Evolutionary conservation across 768 basidiomycete species (phyloP).

Genomic region (Hebeloma cylindrosporum): DNA sequence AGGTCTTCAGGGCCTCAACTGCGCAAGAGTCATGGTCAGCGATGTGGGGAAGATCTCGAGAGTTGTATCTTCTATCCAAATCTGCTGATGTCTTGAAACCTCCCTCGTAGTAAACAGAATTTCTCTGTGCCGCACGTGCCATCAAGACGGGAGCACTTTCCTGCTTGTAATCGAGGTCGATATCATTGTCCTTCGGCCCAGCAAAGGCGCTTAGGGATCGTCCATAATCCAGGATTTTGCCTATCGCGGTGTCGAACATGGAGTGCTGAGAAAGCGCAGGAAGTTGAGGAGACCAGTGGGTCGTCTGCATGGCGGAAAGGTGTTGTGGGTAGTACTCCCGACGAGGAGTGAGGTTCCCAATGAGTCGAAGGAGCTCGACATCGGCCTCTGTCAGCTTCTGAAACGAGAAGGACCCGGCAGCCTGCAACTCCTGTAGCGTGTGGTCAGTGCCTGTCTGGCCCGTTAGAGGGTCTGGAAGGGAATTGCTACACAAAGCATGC

Average conservation of each 20-base stretch:
- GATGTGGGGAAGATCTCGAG: conserved; percentile 13
- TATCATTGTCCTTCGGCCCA: too few species aligned
- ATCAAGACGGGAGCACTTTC: conserved; percentile 10
- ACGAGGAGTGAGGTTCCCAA: conserved; percentile 33
- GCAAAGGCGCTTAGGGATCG: conserved; percentile 11
- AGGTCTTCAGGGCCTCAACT: conserved; percentile 12
- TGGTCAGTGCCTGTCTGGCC: conserved; percentile 44
- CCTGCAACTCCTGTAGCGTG: conserved; percentile 39
- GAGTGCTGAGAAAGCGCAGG: conserved; percentile 27
- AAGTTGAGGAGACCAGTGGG: conserved; percentile 31
- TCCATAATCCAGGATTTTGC: conserved; percentile 30
- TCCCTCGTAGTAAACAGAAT: conserved; percentile 12
- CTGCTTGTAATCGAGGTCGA: too few species aligned
- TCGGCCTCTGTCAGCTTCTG: conserved; percentile 32
- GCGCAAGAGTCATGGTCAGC: conserved; percentile 2
- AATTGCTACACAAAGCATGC: too few species aligned
- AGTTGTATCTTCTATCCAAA: conserved; percentile 5
- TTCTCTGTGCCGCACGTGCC: conserved; percentile 11
- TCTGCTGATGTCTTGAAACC: not conserved
- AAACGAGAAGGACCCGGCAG: conserved; percentile 40
- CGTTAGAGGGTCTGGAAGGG: conserved; percentile 52
- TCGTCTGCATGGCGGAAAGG: conserved; percentile 38
- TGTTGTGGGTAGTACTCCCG: conserved; percentile 39
- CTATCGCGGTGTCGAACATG: conserved; percentile 20
- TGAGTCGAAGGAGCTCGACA: conserved; percentile 30